These are phyloP conservation scores for Macrophomina tecta DNA, from an alignment of 2,329 filamentous ascomycete genomes.

Conservation along the genomic window DNA sequence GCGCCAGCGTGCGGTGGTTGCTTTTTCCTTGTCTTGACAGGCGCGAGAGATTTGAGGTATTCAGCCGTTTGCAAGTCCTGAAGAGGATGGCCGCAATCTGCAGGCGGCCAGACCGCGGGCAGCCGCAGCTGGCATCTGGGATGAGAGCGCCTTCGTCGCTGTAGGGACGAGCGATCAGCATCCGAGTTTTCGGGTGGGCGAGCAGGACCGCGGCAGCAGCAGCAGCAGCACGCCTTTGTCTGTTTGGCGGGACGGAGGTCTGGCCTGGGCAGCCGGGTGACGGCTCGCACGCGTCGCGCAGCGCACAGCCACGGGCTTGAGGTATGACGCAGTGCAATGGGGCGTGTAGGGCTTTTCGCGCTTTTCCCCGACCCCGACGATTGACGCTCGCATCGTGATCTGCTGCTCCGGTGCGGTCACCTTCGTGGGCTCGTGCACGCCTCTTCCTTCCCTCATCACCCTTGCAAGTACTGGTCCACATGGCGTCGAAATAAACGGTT, in stretches of 20 bases:
- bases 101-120: conserved; percentile 18
- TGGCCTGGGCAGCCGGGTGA: not conserved
- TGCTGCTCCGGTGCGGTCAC: conserved; percentile 24
- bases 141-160: not conserved
- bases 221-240: not conserved
- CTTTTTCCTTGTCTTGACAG: conserved; percentile 12
- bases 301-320: conserved; percentile 24
- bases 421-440: conserved; percentile 24
- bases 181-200: conserved; percentile 39
- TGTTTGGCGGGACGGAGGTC: conserved; percentile 10
- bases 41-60: conserved; percentile 15
- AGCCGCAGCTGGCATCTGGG: conserved; percentile 20
- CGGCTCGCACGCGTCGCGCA: conserved; percentile 19
- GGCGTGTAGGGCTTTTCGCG: conserved; percentile 24
- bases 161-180: conserved; percentile 29
- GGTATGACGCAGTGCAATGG: conserved; percentile 24
- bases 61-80: conserved; percentile 9
- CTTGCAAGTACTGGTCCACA: conserved; percentile 26
- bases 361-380: conserved; percentile 25
- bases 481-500: conserved; percentile 27
- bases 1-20: not conserved
- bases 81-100: conserved; percentile 18
- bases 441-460: conserved; percentile 26
- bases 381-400: conserved; percentile 26
- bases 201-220: conserved; percentile 36